Base-by-base conservation (phyloP, 2,329 filamentous ascomycete genomes). In the Monilinia fructicola region DNA sequence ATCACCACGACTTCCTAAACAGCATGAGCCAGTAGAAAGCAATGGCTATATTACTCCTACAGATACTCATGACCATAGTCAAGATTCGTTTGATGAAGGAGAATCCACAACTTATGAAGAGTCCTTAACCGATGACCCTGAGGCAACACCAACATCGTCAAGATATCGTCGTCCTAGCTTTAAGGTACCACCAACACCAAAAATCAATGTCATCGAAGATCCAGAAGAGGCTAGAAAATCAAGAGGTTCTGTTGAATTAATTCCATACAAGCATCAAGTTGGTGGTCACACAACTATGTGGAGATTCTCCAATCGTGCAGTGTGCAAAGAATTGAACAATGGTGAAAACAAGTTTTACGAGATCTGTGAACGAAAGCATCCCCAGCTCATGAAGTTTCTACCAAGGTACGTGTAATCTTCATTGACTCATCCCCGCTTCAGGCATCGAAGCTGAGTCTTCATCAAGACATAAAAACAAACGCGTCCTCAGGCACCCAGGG, bases 271-370 rank as follows among this genome's bases (percentile, higher is more conserved):
- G 71, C 95, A 99, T 79, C 95, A 99, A 79, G 95, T 99, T 65
- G 95, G 95, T 67, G 95, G 95, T 0, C 95, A 99, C 77, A 97
- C 93, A 9, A 97, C 94, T 0, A 85, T 99, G 46, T 99, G 96
- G 85, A 90, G 94, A 53, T 98, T 99, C 76, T 98, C 95, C 23
- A 89, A 92, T 71, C 87, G 93, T 73, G 95, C 95, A 66, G 93
- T 99, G 14, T 99, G 95, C 83, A 99, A 99, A 79, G 93, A 97
- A 79, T 85, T 99, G 75, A 99, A 97, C 78, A 99, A 97, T 77
- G 87, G 94, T 74, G 95, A 99, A 77, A 99, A 99, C 78, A 92
- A 97, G 79, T 99, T 99, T 77, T 99, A 99, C 78, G 95, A 99
- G 79, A 95, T 90, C 65, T 92, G 98, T 74, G 95, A 99, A 81